Evolutionary conservation across 768 basidiomycete species (phyloP).

Genomic region (Xanthoconium purpureum): DNA sequence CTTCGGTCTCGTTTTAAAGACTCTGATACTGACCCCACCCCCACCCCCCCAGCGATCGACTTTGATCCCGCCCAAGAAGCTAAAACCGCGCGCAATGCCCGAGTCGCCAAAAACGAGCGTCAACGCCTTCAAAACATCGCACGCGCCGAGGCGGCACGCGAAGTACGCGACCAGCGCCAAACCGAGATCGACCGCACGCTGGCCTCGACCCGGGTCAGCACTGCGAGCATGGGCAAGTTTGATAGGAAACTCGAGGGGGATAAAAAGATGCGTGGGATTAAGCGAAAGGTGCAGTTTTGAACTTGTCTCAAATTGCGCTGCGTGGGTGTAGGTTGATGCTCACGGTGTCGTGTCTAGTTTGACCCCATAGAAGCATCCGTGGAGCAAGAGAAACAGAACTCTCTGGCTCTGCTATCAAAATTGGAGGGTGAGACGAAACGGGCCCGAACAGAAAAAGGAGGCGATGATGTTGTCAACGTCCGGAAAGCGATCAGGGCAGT

Average conservation of each 20-base stretch:
- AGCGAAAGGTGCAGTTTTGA: conserved; percentile 72
- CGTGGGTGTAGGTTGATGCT: neutral
- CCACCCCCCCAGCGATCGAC: conserved; percentile 43
- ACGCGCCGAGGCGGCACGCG: conserved; percentile 42
- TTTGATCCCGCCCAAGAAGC: conserved; percentile 76
- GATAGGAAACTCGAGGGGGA: conserved; percentile 90
- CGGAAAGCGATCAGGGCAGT: conserved; percentile 84
- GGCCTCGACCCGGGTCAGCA: conserved; percentile 74
- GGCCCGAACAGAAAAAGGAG: conserved; percentile 41
- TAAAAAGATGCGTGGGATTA: conserved; percentile 81
- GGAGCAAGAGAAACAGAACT: conserved; percentile 64
- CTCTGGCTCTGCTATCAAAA: conserved; percentile 71
- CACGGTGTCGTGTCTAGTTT: conserved; percentile 50
- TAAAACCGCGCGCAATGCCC: conserved; percentile 73
- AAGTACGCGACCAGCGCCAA: conserved; percentile 55
- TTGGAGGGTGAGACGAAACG: conserved; percentile 71
- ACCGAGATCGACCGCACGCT: conserved; percentile 72
- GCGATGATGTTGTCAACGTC: conserved; percentile 67
- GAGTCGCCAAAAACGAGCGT: conserved; percentile 80
- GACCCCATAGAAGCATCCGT: conserved; percentile 72
- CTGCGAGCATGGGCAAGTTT: conserved; percentile 94
- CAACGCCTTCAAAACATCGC: conserved; percentile 72
- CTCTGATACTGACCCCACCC: neutral
- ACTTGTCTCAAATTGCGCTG: too few relatives aligned
- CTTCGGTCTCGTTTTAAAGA: neutral